phyloP scores from a whole-genome alignment of 2,329 filamentous ascomycete genomes.

The Podosphaera fusca region DNA sequence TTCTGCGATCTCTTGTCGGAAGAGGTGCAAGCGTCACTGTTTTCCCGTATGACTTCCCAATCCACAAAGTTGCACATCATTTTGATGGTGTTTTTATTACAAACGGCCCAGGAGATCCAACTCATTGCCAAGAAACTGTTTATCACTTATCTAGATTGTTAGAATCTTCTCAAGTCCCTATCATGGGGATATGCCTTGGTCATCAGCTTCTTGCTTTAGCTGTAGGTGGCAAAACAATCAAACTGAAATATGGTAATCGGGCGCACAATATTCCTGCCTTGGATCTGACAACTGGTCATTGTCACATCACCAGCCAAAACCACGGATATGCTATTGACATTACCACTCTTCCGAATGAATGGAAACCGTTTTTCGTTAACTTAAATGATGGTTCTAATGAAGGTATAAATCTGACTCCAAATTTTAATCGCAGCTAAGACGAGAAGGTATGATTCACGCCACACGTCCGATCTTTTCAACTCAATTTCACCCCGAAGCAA shows the following conservation, averaged over 20 bases:
- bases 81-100: conserved; percentile 98
- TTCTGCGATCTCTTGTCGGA: conserved; percentile 77
- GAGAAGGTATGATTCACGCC: conserved; percentile 65
- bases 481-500: conserved; percentile 96
- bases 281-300: conserved; percentile 84
- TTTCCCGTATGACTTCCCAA: conserved; percentile 91
- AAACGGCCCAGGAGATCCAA: conserved; percentile 94
- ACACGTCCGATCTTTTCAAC: conserved; percentile 92
- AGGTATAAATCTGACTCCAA: conserved; percentile 21
- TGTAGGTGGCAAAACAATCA: conserved; percentile 70
- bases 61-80: conserved; percentile 94
- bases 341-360: conserved; percentile 58
- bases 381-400: conserved; percentile 95
- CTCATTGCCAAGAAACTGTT: conserved; percentile 83
- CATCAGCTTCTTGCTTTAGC: conserved; percentile 89
- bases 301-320: conserved; percentile 97
- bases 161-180: conserved; percentile 69
- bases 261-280: conserved; percentile 95
- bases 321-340: conserved; percentile 92
- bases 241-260: conserved; percentile 98
- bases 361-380: conserved; percentile 97
- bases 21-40: conserved; percentile 82
- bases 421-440: conserved; percentile 5
- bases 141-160: conserved; percentile 83
- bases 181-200: conserved; percentile 95